Base-by-base conservation (phyloP, 176 grass and related monocot genomes). In the Oryza brachyantha region DNA sequence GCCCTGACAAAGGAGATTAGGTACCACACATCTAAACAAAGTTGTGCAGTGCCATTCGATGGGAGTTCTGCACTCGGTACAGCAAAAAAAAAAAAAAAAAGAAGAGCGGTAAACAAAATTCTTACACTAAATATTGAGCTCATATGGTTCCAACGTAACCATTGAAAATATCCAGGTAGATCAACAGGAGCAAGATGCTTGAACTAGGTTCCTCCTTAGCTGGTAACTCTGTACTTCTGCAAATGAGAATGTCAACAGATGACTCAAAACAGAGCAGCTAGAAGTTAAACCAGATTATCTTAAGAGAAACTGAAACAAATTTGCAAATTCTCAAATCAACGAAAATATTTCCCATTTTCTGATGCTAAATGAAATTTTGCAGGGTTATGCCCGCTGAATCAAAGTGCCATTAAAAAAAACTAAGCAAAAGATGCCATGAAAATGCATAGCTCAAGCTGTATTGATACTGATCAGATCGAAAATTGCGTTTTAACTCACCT, bases 181-280 rank as follows among this genome's bases (percentile, higher is more conserved):
- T 46, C 25, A 25, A 24, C 7, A 46, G 41, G 14, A 46, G 10
- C 4, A 46, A 46, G 43, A 46, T 46, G 43, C 41, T 43, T 43
- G 11, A 46, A 46, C 14, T 46, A 46, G 43, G 14, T 46, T 46
- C 43, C 43, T 46, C 43, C 41, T 43, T 43, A 46, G 43, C 16
- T 46, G 43, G 43, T 17, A 5, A 46, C 43, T 81, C 80, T 89
- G 83, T 93, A 93, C 68, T 73, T 81, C 90, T 93, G 90, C 57
- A 86, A 76, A 78, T 64, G 70, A 54, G 41, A 32, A 28, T 55
- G 63, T 7, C 17, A 68, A 37, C 29, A 83, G 43, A 4, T 46
- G 38, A 40, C 6, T 40, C 43, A 46, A 46, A 17, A 46, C 43
- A 17, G 14, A 24, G 52, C 24, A 0, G 19, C 24, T 31, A 14